Evolutionary conservation across 305 asterid species (phyloP), one percentile per base, ranked within the genome.

Genomic region (Ilex paraguariensis): DNA sequence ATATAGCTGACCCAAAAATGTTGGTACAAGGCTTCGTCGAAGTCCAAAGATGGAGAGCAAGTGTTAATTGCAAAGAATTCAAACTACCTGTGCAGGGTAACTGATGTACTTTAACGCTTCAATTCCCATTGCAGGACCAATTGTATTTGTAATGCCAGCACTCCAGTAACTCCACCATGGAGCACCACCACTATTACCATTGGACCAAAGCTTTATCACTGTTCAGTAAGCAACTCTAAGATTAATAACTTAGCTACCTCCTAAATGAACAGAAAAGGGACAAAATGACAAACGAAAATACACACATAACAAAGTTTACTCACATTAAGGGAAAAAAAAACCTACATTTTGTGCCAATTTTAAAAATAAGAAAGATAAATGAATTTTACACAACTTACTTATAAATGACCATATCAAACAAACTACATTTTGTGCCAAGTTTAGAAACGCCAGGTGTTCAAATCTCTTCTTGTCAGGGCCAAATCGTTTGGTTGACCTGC

Each of bases 161-260:
- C 99, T 88, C 99, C 99, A 94, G 46, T 91, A 91, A 77, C 91
- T 94, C 99, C 97, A 86, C 99, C 95, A 90, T 1, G 96, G 97
- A 73, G 99, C 96, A 62, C 96, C 95, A 28, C 75, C 77, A 58
- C 79, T 69, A 59, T 86, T 83, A 65, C 84, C 87, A 71, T 78
- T 73, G 13, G 96, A 79, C 99, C 96, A 90, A 67, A 94, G 69
- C 77, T 73, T 88, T 39, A 90, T 77, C 98, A 92, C 98, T 91
- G 78, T 66, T 70, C 66, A 53, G 62, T 36, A 36, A 64, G 30
- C 30, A n/a, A 21, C 4, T 7, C 56, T 52, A 52, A 14, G n/a
- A 52, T 52, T 10, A 46, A 12, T 46, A 10, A 46, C 52, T 10
- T 46, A 1, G 28, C 28, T 21, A 21, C 28, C 28, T 1, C 28